Evolutionary conservation across 345 rosid species (phyloP).

Genomic region (Boechera stricta): DNA sequence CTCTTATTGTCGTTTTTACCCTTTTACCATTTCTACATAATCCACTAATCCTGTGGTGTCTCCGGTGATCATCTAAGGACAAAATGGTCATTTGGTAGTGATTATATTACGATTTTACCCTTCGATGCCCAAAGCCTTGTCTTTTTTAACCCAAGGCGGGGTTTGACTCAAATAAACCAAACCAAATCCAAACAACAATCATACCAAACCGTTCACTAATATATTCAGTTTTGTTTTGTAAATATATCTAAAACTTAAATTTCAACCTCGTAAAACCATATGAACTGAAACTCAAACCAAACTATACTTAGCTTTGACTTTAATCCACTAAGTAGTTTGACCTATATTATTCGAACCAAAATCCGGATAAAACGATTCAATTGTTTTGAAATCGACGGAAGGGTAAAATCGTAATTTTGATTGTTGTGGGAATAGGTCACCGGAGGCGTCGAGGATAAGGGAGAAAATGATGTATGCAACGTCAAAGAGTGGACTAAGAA

Average conservation of each 20-base stretch:
- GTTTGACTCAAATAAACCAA: not conserved
- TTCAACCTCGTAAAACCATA: not conserved
- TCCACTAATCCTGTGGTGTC: not conserved
- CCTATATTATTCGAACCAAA: too few relatives aligned
- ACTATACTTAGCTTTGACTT: not conserved
- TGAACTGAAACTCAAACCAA: not conserved
- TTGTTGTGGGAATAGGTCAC: conserved; percentile 59
- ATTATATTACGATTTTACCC: not conserved
- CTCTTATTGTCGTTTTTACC: not conserved
- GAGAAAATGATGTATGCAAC: conserved; percentile 92
- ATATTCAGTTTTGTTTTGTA: not conserved
- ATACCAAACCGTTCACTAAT: not conserved
- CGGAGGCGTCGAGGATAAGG: conserved; percentile 81
- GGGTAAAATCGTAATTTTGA: not conserved
- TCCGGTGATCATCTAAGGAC: not conserved
- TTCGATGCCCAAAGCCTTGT: not conserved
- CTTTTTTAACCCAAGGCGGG: not conserved
- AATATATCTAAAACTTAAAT: not conserved
- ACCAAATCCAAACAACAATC: not conserved
- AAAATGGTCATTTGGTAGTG: not conserved
- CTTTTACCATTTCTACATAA: not conserved
- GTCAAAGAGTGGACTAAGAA: conserved; percentile 80
- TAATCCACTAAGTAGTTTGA: too few relatives aligned
- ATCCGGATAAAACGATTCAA: too few relatives aligned
- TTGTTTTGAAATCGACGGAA: too few relatives aligned